Conservation (phyloP, 441 rosid species). For the Omphalea diandra region DNA sequence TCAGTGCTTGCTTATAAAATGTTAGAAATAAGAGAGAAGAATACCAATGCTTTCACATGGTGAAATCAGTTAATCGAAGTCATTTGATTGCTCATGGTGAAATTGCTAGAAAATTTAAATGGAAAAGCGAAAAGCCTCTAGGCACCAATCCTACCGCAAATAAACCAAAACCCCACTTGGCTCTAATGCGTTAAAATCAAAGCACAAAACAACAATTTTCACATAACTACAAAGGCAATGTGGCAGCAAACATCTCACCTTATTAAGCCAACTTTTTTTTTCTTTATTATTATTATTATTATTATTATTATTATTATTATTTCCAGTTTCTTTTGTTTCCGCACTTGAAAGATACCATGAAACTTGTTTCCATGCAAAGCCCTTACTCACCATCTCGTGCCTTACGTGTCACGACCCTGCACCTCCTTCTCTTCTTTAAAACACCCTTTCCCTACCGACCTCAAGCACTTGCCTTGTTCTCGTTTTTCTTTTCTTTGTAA, state of each 20-base stretch:
- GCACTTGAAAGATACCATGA: constrained; percentile 23
- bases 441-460: neutral
- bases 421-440: too few species aligned
- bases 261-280: constrained; percentile 21
- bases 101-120: too few species aligned
- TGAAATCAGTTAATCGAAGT: too few species aligned
- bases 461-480: neutral
- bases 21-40: too few species aligned
- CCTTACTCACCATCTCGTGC: constrained; percentile 50
- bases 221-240: constrained; percentile 11
- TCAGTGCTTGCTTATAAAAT: too few species aligned
- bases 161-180: too few species aligned
- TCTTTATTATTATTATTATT: too few species aligned
- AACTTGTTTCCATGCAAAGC: constrained; percentile 83
- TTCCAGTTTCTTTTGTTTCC: neutral
- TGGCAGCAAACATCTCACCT: constrained; percentile 16
- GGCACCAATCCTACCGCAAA: too few species aligned
- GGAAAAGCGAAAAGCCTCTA: too few species aligned
- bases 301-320: neutral
- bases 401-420: constrained; percentile 52
- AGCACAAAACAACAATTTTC: constrained; percentile 3
- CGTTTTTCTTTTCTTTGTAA: neutral
- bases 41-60: too few species aligned
- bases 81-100: too few species aligned
- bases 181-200: too few species aligned